Percentiles rank a stretch among this genome's conserved stretches.
Evolutionary conservation across 345 rosid genomes (phyloP).

Genomic region (Salix caprea): DNA sequence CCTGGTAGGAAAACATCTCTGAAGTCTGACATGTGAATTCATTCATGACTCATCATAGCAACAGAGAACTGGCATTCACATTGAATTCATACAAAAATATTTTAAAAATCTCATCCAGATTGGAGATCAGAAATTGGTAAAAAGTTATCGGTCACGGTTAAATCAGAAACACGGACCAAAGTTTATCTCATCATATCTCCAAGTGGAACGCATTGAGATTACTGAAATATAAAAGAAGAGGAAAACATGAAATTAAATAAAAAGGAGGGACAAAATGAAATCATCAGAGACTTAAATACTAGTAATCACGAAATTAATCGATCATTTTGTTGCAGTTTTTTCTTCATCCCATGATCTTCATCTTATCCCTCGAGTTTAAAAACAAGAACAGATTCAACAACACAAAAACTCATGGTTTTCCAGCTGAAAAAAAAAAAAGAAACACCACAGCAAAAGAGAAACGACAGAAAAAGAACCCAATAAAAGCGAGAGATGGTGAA

Average conservation of each 20-base stretch:
- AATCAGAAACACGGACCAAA: background rate
- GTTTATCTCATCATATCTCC: background rate
- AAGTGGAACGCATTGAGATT: background rate
- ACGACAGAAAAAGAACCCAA: background rate
- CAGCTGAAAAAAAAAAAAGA: background rate
- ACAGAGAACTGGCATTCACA: background rate
- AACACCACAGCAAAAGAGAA: background rate
- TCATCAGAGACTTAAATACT: background rate
- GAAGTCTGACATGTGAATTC: background rate
- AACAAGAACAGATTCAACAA: background rate
- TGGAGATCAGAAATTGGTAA: background rate
- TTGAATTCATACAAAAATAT: background rate
- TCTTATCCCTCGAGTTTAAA: background rate
- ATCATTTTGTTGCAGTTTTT: background rate
- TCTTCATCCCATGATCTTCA: background rate
- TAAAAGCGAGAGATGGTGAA: no score
- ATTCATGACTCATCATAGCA: background rate
- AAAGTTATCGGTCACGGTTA: background rate
- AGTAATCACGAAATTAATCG: background rate
- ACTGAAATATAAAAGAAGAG: background rate
- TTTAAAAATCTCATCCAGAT: no score
- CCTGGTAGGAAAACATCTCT: background rate
- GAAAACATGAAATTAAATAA: background rate
- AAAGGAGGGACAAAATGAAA: background rate
- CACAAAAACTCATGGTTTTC: background rate